A percentile compares a stretch with the other conserved stretches of the same genome.
Conservation (phyloP, 2,329 filamentous ascomycete species). For the Diaporthe australafricana region DNA sequence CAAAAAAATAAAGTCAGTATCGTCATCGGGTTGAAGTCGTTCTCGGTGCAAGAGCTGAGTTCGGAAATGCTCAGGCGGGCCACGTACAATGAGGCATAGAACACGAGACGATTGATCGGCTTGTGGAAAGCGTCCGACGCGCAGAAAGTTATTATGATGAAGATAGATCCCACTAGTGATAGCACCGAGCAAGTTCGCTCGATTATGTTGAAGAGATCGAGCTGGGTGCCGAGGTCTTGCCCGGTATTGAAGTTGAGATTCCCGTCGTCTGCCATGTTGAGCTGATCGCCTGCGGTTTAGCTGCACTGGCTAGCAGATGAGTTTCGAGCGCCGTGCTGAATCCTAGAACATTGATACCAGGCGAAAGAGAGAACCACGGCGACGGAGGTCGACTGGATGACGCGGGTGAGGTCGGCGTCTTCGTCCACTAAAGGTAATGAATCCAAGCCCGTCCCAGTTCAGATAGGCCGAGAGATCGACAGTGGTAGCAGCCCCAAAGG, state of each 20-base stretch:
- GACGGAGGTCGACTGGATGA: not conserved
- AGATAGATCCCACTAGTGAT: slow-evolving; percentile 76
- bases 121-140: slow-evolving; percentile 80
- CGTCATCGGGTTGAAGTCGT: not conserved
- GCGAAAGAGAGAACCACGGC: not conserved
- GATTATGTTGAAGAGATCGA: slow-evolving; percentile 68
- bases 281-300: not conserved
- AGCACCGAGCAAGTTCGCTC: slow-evolving; percentile 78
- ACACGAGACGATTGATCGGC: slow-evolving; percentile 87
- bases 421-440: too few species aligned
- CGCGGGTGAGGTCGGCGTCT: not conserved
- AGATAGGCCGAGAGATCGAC: not conserved
- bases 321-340: not conserved
- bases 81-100: slow-evolving; percentile 76
- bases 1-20: slow-evolving; percentile 23
- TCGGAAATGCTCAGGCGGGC: not conserved
- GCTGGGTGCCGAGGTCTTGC: slow-evolving; percentile 48
- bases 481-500: not conserved
- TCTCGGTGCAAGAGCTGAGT: not conserved
- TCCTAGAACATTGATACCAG: not conserved
- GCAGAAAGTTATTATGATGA: slow-evolving; percentile 79
- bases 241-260: slow-evolving; percentile 5
- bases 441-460: too few species aligned
- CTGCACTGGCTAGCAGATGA: not conserved
- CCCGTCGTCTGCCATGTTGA: slow-evolving; percentile 26